Evolutionary conservation across 163 green algal species (phyloP), one percentile per base, ranked within the genome.

Genomic region (Chlamydomonas reinhardtii): DNA sequence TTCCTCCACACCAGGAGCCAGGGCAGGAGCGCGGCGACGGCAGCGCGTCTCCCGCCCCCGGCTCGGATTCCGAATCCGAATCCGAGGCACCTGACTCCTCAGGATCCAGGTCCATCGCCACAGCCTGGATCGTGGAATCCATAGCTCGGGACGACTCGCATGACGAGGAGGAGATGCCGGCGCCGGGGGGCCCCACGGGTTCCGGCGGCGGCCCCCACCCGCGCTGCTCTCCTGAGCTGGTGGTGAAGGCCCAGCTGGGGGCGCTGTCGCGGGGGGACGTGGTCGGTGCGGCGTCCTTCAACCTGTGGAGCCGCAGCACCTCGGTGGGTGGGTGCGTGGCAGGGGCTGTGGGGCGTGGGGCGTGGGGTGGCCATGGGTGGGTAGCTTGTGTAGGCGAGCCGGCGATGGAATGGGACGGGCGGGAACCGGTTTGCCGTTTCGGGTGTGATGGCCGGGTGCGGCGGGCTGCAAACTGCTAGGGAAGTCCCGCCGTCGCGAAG

Each of bases 201-300:
- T 8, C 11, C 24, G 69, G 70, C 22, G 27, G 71, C 37, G 82
- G 68, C 2, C 73, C 82, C 0, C 73, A 87, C 59, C 87, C 88
- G 9, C 70, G 70, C 15, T 71, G 70, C 32, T 72, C 85, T 4
- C 85, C 84, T 43, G 81, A 80, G 71, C 71, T 73, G 59, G 56
- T 91, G 20, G 78, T 94, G 31, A 82, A 86, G 54, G 86, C 74
- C 29, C 91, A 93, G 89, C 86, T 94, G 84, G 83, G 80, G 39
- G 89, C 89, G n/a, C 83, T 94, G 74, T 56, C 66, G 62, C 87
- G 83, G 5, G 74, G 90, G 2, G 72, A 92, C 39, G 20, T 93
- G 27, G 52, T 76, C 31, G 73, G 54, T 5, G 91, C 91, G 25
- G 68, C 74, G 39, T 72, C 66, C 17, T 94, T 86, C 78, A 91